Evolutionary conservation across 1,139 yeast genomes (phyloP).

Genomic region (Blastobotrys persicus): DNA sequence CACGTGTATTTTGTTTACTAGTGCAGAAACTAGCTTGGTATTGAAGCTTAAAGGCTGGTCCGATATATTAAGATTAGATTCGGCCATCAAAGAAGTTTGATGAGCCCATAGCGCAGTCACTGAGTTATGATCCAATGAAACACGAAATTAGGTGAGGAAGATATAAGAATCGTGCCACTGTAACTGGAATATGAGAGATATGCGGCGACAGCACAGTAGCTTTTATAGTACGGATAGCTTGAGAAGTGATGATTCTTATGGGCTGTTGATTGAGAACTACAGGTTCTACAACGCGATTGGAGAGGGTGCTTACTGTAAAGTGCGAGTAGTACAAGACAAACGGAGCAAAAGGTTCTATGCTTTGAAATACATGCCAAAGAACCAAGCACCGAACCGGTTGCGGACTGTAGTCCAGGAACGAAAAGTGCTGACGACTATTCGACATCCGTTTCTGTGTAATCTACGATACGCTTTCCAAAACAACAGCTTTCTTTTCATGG

Average conservation of each 20-base stretch:
- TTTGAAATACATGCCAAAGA: slow-evolving; percentile 53
- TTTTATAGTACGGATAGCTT: neutral
- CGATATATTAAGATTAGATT: neutral
- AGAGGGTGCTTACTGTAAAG: slow-evolving; percentile 59
- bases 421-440: slow-evolving; percentile 55
- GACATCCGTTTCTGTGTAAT: slow-evolving; percentile 79
- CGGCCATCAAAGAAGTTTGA: neutral
- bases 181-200: neutral
- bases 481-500: slow-evolving; percentile 62
- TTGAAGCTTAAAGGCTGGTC: neutral
- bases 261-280: slow-evolving; percentile 18
- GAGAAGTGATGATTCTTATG: neutral
- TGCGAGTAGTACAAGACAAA: slow-evolving; percentile 58
- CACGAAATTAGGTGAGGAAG: neutral
- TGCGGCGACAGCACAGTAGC: neutral
- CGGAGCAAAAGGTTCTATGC: slow-evolving; percentile 62
- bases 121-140: neutral
- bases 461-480: slow-evolving; percentile 83
- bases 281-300: slow-evolving; percentile 24
- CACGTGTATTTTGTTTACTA: neutral
- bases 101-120: neutral
- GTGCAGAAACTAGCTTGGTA: neutral
- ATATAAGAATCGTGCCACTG: neutral
- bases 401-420: slow-evolving; percentile 51
- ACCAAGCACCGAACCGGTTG: slow-evolving; percentile 27